Evolutionary conservation across 2,329 filamentous ascomycete genomes (phyloP).

Genomic region (Aspergillus nomiae): DNA sequence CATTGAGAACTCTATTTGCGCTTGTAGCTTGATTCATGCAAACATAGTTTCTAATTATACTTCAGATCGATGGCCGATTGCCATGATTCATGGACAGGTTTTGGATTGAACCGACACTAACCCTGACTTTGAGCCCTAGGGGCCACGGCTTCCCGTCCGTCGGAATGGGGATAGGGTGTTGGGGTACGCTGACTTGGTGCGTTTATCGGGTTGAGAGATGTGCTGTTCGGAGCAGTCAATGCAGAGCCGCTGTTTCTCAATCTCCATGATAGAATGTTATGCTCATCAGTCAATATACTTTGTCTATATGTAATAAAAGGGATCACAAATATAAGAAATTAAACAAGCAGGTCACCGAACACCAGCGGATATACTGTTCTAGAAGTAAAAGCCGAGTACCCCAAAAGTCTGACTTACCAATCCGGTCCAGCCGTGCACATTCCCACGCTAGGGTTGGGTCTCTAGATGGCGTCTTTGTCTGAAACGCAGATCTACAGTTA

Average conservation of each 20-base stretch:
- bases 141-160: not conserved
- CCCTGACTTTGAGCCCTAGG: not conserved
- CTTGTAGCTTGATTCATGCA: not conserved
- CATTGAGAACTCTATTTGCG: not conserved
- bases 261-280: too few species aligned
- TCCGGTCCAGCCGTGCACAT: not conserved
- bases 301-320: accelerated
- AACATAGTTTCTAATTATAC: not conserved
- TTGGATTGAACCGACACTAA: not conserved
- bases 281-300: not conserved
- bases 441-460: not conserved
- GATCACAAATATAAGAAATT: not conserved
- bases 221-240: not conserved
- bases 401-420: not conserved
- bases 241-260: too few species aligned
- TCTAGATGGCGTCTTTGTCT: not conserved
- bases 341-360: not conserved
- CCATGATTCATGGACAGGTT: not conserved
- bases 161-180: not conserved
- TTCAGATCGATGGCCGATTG: too few species aligned
- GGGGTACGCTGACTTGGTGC: not conserved
- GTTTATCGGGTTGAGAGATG: not conserved
- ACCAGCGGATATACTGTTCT: not conserved
- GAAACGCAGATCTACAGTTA: not conserved
- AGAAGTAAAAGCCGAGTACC: not conserved